Percentiles rank a stretch among this genome's conserved stretches.
These are phyloP conservation scores for Pestalotiopsis sp. DNA, from an alignment of 2,329 filamentous ascomycete species.

Conservation along the genomic window DNA sequence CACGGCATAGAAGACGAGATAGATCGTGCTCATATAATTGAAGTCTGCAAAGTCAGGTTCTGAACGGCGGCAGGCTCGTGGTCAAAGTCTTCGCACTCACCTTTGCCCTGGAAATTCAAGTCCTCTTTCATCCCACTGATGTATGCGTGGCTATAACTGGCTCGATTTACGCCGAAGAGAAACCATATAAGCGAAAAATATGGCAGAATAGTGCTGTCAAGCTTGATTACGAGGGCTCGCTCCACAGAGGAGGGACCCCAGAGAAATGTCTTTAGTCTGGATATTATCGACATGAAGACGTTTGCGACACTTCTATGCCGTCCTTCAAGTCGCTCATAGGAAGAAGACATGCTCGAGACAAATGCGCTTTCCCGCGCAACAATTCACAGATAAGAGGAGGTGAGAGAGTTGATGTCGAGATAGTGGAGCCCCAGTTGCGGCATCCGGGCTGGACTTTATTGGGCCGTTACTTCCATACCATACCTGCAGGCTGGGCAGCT, in stretches of 20 bases:
- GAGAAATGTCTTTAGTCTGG: slow-evolving; percentile 8
- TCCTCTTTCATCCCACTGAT: slow-evolving; percentile 44
- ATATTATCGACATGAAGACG: not conserved
- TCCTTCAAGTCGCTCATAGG: not conserved
- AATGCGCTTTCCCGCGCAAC: not conserved
- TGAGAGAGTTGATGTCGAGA: slow-evolving; percentile 6
- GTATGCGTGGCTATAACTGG: slow-evolving; percentile 44
- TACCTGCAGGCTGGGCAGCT: not conserved
- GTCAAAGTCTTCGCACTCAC: not conserved
- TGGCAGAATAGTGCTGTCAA: slow-evolving; percentile 42
- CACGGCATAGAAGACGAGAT: slow-evolving; percentile 40
- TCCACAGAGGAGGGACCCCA: slow-evolving; percentile 20
- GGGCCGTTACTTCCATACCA: not conserved
- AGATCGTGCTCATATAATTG: slow-evolving; percentile 33
- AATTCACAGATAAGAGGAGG: not conserved
- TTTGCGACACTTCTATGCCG: not conserved
- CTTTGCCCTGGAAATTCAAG: slow-evolving; percentile 33
- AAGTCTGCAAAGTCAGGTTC: slow-evolving; percentile 23
- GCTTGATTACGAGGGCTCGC: slow-evolving; percentile 36
- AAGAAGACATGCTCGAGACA: not conserved
- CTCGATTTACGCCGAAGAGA: slow-evolving; percentile 45
- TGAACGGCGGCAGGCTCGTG: not conserved
- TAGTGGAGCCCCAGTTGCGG: slow-evolving; percentile 5
- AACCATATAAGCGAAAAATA: slow-evolving; percentile 52
- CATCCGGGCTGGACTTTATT: not conserved